Conservation (phyloP, 306 rosid species). For the Carpinus fangiana region DNA sequence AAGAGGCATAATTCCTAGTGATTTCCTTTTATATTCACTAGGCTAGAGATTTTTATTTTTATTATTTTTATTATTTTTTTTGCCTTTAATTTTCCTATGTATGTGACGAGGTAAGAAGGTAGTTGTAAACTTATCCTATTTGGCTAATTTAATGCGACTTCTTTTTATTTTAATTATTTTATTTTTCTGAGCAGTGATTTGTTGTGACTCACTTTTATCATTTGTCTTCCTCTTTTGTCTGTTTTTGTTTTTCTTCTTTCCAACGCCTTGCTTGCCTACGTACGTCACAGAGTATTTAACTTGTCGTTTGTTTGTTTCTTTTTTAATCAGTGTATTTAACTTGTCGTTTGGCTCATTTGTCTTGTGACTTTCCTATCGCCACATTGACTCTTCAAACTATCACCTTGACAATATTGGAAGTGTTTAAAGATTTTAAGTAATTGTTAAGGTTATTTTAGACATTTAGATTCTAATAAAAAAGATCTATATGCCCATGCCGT, state of each 20-base stretch:
- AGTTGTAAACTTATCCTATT: not conserved
- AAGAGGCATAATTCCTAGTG: slow-evolving; percentile 9
- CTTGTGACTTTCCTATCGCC: too few species aligned
- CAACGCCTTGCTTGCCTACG: not conserved
- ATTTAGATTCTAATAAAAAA: too few species aligned
- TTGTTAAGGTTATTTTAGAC: too few species aligned
- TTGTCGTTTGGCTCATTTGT: too few species aligned
- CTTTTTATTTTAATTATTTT: not conserved
- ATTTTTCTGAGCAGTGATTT: not conserved
- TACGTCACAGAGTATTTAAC: not conserved
- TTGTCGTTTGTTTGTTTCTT: too few species aligned
- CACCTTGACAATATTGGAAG: too few species aligned
- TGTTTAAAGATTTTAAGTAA: too few species aligned
- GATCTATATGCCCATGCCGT: too few species aligned
- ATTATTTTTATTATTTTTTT: too few species aligned
- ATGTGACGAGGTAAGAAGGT: not conserved
- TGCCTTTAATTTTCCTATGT: not conserved
- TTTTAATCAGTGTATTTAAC: not conserved
- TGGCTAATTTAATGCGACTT: not conserved
- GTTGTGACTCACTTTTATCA: too few species aligned
- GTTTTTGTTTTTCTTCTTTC: not conserved
- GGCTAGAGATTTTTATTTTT: not conserved
- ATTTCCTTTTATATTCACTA: not conserved
- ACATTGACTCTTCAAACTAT: too few species aligned
- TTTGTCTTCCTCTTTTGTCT: not conserved